Evolutionary conservation across 140 eudicot genomes (phyloP).

Genomic region (Cichorium intybus): DNA sequence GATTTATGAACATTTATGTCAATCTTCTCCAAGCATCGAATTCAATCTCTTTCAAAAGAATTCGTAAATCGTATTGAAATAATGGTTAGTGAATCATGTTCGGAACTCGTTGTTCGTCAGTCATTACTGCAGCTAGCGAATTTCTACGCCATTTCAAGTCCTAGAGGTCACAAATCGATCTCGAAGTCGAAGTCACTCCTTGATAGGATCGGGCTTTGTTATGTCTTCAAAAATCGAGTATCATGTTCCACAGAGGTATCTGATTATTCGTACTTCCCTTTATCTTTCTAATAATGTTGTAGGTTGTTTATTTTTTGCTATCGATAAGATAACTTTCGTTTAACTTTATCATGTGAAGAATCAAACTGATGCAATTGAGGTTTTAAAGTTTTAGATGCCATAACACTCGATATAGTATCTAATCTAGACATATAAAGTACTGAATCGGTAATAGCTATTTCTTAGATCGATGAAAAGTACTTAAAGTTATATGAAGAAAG

Average conservation of each 20-base stretch:
- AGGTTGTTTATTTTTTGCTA: neutral
- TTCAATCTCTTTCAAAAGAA: conserved; percentile 5
- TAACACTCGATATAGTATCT: neutral
- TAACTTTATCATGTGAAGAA: neutral
- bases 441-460: neutral
- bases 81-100: neutral
- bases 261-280: neutral
- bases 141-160: conserved; percentile 65
- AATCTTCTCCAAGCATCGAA: conserved; percentile 13
- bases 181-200: conserved; percentile 46
- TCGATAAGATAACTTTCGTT: conserved; percentile 3
- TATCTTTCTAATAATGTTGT: neutral
- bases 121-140: conserved; percentile 79
- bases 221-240: conserved; percentile 44
- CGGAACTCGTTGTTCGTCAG: conserved; percentile 35
- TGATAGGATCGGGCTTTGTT: conserved; percentile 77
- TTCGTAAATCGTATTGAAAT: neutral
- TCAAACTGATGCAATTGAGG: conserved; percentile 2
- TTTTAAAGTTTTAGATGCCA: neutral
- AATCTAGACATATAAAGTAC: neutral
- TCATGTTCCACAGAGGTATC: conserved; percentile 65
- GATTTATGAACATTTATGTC: neutral
- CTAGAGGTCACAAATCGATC: conserved; percentile 24
- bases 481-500: conserved; percentile 6
- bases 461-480: neutral